phyloP scores from a whole-genome alignment of 345 rosid species.

The Arabis alpina region DNA sequence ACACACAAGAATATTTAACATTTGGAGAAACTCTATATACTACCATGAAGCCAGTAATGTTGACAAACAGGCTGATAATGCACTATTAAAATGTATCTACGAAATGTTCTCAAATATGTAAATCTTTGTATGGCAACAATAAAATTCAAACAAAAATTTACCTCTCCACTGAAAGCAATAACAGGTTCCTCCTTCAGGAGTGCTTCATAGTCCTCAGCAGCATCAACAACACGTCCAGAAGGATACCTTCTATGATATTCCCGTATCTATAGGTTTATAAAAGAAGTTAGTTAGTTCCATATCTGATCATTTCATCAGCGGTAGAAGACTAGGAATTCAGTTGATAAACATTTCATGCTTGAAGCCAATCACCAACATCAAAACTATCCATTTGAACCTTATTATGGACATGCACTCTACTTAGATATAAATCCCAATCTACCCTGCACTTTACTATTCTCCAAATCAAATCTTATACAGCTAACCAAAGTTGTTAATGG shows the following conservation, averaged over 20 bases:
- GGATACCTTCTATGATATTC: conserved; percentile 93
- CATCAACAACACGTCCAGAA: conserved; percentile 78
- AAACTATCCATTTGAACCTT: conserved; percentile 3
- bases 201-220: conserved; percentile 68
- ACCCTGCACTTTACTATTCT: background rate
- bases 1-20: conserved; percentile 21
- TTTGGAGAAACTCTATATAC: background rate
- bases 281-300: conserved; percentile 10
- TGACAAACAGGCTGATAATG: background rate
- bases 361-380: background rate
- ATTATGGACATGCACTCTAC: background rate
- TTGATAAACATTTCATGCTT: background rate
- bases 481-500: background rate
- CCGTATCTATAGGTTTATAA: conserved; percentile 39
- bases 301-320: background rate
- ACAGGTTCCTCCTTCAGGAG: conserved; percentile 82
- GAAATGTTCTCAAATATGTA: conserved; percentile 12
- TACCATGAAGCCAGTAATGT: conserved; percentile 5
- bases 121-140: background rate
- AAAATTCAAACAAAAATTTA: conserved; percentile 27
- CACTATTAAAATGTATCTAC: background rate
- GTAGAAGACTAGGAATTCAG: background rate
- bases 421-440: conserved; percentile 1
- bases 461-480: background rate
- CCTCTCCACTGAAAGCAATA: conserved; percentile 95